These are phyloP conservation scores for Alternaria solani DNA, from an alignment of 2,329 filamentous ascomycete genomes.

Conservation along the genomic window DNA sequence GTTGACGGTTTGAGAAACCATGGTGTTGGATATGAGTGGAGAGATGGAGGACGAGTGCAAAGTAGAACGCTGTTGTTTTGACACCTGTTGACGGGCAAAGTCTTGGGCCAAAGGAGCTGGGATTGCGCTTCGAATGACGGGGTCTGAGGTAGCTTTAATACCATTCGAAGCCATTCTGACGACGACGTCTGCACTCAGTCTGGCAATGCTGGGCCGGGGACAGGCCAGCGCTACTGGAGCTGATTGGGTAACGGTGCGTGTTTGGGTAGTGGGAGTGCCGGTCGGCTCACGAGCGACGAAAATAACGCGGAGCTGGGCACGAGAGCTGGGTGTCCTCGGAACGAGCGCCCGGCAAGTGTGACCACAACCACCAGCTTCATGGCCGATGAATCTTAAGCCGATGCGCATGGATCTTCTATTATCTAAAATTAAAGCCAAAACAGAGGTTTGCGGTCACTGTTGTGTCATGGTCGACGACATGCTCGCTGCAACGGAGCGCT, in stretches of 20 bases:
- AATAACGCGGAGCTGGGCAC: slow-evolving; percentile 38
- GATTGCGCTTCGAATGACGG: slow-evolving; percentile 49
- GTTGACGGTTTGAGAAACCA: slow-evolving; percentile 72
- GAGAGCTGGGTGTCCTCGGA: slow-evolving; percentile 31
- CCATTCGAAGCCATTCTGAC: slow-evolving; percentile 42
- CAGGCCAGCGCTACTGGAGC: slow-evolving; percentile 24
- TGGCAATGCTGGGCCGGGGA: slow-evolving; percentile 34
- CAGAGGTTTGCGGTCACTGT: slow-evolving; percentile 14
- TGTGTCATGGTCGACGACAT: slow-evolving; percentile 20
- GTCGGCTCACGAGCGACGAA: slow-evolving; percentile 37
- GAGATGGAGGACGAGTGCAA: slow-evolving; percentile 67
- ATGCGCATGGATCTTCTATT: slow-evolving; percentile 16
- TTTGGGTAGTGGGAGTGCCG: slow-evolving; percentile 27
- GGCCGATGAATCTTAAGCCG: slow-evolving; percentile 13
- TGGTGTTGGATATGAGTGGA: slow-evolving; percentile 39
- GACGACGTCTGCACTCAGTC: slow-evolving; percentile 33
- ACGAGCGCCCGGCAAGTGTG: slow-evolving; percentile 29
- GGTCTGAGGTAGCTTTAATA: slow-evolving; percentile 50
- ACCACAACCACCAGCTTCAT: slow-evolving; percentile 15
- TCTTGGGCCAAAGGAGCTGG: slow-evolving; percentile 61
- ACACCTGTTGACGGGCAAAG: slow-evolving; percentile 65
- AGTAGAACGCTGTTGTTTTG: slow-evolving; percentile 65
- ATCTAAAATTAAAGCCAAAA: not conserved
- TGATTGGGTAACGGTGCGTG: slow-evolving; percentile 37
- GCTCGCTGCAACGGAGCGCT: slow-evolving; percentile 5